Evolutionary conservation across 352 stramenopile species (phyloP), one percentile per base, ranked within the genome.

Genomic region (Thalassiosira exigua): DNA sequence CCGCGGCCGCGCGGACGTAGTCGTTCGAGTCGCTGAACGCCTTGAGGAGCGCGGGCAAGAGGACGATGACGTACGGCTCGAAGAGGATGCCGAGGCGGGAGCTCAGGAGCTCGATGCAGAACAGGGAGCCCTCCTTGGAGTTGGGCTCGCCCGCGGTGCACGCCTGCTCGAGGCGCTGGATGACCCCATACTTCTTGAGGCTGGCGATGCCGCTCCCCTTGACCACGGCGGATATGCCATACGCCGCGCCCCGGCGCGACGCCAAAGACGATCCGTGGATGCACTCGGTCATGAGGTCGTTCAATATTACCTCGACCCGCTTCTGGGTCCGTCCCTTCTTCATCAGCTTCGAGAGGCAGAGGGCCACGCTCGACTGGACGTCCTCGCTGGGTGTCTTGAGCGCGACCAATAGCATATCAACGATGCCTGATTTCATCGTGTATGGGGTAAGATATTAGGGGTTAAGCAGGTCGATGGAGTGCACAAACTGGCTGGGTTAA

Each of bases 151-250:
- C 86, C 44, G 78, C 79, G 3, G 79, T 69, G 32, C 84, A 94
- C 17, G 90, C 89, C 86, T 96, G 83, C 69, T 95, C 91, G 42
- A 97, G 82, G 30, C 85, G 84, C 46, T 94, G 94, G 42, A 99
- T 98, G 70, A 99, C 92, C 50, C 96, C 91, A 81, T 98, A 97
- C 69, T 98, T 96, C 84, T 99, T 99, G 9, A 99, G 87, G 39
- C 95, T 92, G 42, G 96, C 96, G 72, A 99, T 99, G 70, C 98
- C 97, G 76, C 99, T 95, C 3, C 98, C 98, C 90, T 99, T 99
- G 0, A 99, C 94, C n/a, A 98, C 94, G 33, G 97, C 97, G 24
- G 97, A 98, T 56, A 99, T 93, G 67, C 97, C 98, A 56, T 98
- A 98, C 0, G 97, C 97, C 39, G 96, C 97, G 46, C 97, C 98